Conservation (phyloP, 805 yeast species). For the Yamadazyma tumulicola region DNA sequence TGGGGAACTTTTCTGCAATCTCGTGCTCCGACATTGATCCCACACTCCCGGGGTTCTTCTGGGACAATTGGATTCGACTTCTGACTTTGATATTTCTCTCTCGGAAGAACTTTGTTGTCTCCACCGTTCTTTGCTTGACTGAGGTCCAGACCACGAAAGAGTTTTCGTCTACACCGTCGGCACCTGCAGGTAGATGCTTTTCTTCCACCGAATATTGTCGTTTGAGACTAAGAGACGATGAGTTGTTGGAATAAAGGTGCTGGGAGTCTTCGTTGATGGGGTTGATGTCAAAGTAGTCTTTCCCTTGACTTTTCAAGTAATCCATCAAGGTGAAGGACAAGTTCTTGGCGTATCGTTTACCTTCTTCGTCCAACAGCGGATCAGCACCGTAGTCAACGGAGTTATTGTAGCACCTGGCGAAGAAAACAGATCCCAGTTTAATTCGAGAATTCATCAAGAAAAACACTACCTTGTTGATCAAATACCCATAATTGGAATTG, state of each 20-base stretch:
- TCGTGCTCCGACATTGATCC: slow-evolving; percentile 66
- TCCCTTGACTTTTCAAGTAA: slow-evolving; percentile 34
- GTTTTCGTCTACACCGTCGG: slow-evolving; percentile 57
- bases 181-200: slow-evolving; percentile 43
- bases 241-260: neutral
- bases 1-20: slow-evolving; percentile 57
- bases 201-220: slow-evolving; percentile 28
- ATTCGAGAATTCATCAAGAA: slow-evolving; percentile 88
- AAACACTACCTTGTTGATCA: slow-evolving; percentile 86
- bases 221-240: slow-evolving; percentile 5
- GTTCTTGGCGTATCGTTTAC: slow-evolving; percentile 60
- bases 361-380: slow-evolving; percentile 76
- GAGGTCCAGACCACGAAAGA: slow-evolving; percentile 94
- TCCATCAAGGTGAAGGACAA: slow-evolving; percentile 55
- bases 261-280: neutral
- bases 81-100: slow-evolving; percentile 57
- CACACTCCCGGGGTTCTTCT: slow-evolving; percentile 83
- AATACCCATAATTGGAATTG: slow-evolving; percentile 80
- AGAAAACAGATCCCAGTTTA: slow-evolving; percentile 85
- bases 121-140: slow-evolving; percentile 76
- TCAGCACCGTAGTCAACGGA: slow-evolving; percentile 66
- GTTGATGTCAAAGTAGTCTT: slow-evolving; percentile 19
- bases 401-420: slow-evolving; percentile 73
- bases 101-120: slow-evolving; percentile 66
- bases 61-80: slow-evolving; percentile 80